Conservation (phyloP, 345 rosid species). For the Stellera chamaejasme region DNA sequence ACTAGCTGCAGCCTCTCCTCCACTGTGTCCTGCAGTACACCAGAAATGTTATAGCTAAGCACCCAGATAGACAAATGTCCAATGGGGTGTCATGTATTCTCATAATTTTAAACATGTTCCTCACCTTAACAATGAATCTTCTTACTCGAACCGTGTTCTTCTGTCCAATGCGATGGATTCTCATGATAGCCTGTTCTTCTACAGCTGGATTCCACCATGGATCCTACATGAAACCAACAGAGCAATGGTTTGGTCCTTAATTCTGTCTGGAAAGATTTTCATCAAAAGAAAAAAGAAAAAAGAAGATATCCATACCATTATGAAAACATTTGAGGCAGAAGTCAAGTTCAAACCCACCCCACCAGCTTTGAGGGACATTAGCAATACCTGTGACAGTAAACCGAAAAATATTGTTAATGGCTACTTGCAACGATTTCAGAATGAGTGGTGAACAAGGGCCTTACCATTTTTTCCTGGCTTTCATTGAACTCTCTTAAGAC, state of each 20-base stretch:
- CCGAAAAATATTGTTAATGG: not conserved
- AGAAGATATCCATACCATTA: conserved; percentile 31
- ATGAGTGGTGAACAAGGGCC: not conserved
- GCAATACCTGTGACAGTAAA: conserved; percentile 29
- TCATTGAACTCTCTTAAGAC: conserved; percentile 57
- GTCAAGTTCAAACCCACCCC: conserved; percentile 67
- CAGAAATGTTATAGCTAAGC: not conserved
- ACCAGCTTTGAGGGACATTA: conserved; percentile 65
- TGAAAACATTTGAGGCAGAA: conserved; percentile 56
- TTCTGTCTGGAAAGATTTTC: not conserved
- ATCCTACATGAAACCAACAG: conserved; percentile 24
- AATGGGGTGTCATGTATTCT: no score
- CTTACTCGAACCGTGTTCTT: conserved; percentile 39
- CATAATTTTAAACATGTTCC: not conserved
- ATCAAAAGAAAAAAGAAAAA: no score
- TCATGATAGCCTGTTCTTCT: conserved; percentile 62
- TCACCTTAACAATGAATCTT: conserved; percentile 54
- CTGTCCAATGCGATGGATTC: conserved; percentile 61
- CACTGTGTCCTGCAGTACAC: conserved; percentile 31
- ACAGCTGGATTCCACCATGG: conserved; percentile 84
- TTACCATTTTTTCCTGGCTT: conserved; percentile 45
- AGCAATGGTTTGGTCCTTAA: not conserved
- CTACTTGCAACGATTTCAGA: no score
- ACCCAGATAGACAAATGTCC: not conserved
- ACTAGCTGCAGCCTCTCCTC: conserved; percentile 60